Percentiles rank a stretch among this genome's conserved stretches.
Conservation (phyloP, 805 yeast genomes). For the Candida maltosa region DNA sequence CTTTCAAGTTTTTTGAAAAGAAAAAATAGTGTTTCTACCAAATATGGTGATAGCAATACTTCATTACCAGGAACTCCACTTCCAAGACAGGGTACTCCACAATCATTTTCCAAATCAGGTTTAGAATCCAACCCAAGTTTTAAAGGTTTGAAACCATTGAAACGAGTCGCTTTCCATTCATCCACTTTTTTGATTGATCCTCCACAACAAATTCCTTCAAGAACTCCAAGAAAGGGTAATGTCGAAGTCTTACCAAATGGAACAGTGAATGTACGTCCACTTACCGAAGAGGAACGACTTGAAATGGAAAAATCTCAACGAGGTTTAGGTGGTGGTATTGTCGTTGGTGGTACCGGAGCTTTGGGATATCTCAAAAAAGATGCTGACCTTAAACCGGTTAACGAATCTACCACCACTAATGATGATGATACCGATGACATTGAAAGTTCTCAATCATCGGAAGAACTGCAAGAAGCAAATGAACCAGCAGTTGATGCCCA, state of each 20-base stretch:
- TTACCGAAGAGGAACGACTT: conserved; percentile 49
- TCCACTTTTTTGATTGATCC: conserved; percentile 41
- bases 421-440: conserved; percentile 10
- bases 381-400: conserved; percentile 1
- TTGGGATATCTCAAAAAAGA: conserved; percentile 38
- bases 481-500: conserved; percentile 20
- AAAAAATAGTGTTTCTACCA: conserved; percentile 13
- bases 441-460: conserved; percentile 17
- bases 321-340: conserved; percentile 61
- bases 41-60: not conserved
- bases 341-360: conserved; percentile 77
- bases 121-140: conserved; percentile 20
- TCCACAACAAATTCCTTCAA: conserved; percentile 90
- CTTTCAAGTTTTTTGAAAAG: conserved; percentile 28
- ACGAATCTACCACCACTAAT: conserved; percentile 15
- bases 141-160: conserved; percentile 31
- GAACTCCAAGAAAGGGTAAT: conserved; percentile 78
- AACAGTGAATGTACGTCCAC: conserved; percentile 48
- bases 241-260: conserved; percentile 58
- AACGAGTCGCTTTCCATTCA: conserved; percentile 41
- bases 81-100: conserved; percentile 1
- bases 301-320: conserved; percentile 38
- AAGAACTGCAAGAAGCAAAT: too few species aligned
- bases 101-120: conserved; percentile 4
- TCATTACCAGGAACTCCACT: conserved; percentile 6